Base-by-base conservation (phyloP, 768 basidiomycete genomes). In the Boletellus sp. region DNA sequence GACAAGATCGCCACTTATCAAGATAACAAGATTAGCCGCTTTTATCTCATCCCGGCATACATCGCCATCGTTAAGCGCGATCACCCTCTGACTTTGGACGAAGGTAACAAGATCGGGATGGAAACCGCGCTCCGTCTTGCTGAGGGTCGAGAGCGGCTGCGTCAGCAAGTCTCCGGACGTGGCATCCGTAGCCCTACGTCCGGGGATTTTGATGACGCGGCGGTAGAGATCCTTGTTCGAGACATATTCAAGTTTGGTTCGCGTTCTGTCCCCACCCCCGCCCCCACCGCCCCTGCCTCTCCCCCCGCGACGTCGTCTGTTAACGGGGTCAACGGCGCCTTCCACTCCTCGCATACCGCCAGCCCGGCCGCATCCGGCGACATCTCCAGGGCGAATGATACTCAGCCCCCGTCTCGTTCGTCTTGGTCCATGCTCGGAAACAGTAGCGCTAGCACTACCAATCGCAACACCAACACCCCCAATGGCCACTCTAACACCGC, bases 81-180 rank as follows among this genome's bases (percentile, higher is more conserved):
- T 1, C 67, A 69, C 19, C 59, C 73, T 15, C 53, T 76, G 24
- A 49, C 62, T 2, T 53, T 71, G 44, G 63, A 62, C 6, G 80
- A 78, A 50, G 76, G 71, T 17, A 57, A 65, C 41, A 67, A 67
- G 32, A 69, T 80, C 17, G 75, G 77, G 1, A 61, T 70, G 53
- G 65, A 71, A 48, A 71, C 71, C 0, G 60, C 69, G 2, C 49
- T 70, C 15, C 69, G 67, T 12, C 49, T 76, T 33, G 73, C 70
- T 24, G 64, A 62, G 23, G 71, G 72, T 2, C 69, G 74, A n/a
- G 76, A 77, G 51, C 59, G 68, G 10, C 61, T 78, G 4, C 71
- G 78, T 38, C 50, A 57, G 34, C 58, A 55, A n/a, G 59, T 59
- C 11, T 66, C 66, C 4, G 66, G 70, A 34, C 66, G 53, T 22